A percentile compares a stretch with the other conserved stretches of the same genome.
These are phyloP conservation scores for Trypanosoma mega DNA, from an alignment of 208 protist genomes.

Conservation along the genomic window DNA sequence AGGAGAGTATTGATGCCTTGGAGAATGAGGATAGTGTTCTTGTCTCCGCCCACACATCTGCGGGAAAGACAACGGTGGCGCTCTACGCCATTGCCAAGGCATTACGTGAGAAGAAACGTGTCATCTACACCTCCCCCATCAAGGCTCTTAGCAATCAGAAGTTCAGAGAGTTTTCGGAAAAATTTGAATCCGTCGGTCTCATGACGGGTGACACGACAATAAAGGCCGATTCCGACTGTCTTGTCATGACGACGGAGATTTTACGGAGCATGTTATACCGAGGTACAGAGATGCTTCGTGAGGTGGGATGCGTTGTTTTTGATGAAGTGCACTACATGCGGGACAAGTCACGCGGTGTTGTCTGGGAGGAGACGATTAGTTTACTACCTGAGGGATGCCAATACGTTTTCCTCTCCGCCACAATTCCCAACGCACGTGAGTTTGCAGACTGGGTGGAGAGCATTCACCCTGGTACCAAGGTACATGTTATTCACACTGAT, in stretches of 20 bases:
- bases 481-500: conserved; percentile 99
- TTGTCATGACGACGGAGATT: conserved; percentile 99
- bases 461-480: conserved; percentile 95
- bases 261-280: conserved; percentile 98
- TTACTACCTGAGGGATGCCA: conserved; percentile 97
- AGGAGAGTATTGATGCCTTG: conserved; percentile 91
- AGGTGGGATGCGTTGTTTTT: conserved; percentile 99
- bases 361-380: conserved; percentile 99
- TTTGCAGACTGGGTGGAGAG: conserved; percentile 99
- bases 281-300: conserved; percentile 98
- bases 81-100: conserved; percentile 99
- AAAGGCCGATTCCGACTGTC: conserved; percentile 95
- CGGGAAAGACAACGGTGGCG: conserved; percentile 99
- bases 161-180: conserved; percentile 98
- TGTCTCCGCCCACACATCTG: conserved; percentile 99
- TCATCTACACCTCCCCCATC: conserved; percentile 99
- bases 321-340: conserved; percentile 99
- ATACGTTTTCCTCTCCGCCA: conserved; percentile 99
- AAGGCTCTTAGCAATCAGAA: conserved; percentile 99
- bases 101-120: conserved; percentile 96
- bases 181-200: conserved; percentile 98
- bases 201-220: conserved; percentile 99
- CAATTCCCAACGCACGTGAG: conserved; percentile 99
- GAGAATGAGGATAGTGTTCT: conserved; percentile 98
- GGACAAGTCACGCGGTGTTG: conserved; percentile 98